Percentiles rank a stretch among this genome's conserved stretches.
These are phyloP conservation scores for Daldinia loculata DNA, from an alignment of 495 filamentous ascomycete species.

Conservation along the genomic window DNA sequence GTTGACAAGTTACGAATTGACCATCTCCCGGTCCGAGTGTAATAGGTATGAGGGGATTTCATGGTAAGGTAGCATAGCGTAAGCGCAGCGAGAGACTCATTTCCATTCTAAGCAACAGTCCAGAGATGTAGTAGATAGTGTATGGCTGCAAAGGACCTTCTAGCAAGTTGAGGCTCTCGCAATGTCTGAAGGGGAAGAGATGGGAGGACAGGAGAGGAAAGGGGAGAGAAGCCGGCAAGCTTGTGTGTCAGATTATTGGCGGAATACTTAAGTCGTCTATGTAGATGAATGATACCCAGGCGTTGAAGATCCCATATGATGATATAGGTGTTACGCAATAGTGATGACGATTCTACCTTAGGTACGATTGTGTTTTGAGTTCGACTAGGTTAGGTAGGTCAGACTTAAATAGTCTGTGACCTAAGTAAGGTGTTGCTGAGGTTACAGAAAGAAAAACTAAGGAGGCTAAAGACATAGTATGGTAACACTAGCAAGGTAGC, in stretches of 20 bases:
- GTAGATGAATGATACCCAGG: slow-evolving; percentile 51
- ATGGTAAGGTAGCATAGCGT: slow-evolving; percentile 13
- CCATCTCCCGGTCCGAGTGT: slow-evolving; percentile 5
- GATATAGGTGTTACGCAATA: slow-evolving; percentile 14
- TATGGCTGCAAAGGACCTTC: background rate
- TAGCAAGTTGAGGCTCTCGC: background rate
- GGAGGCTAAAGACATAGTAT: background rate
- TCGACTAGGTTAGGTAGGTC: background rate
- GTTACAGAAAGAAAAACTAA: background rate
- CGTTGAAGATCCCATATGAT: slow-evolving; percentile 38
- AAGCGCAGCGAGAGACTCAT: slow-evolving; percentile 18
- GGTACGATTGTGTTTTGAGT: background rate
- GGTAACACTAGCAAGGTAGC: background rate
- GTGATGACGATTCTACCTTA: slow-evolving; percentile 1
- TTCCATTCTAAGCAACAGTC: background rate
- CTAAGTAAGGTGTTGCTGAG: background rate
- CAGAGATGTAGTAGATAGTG: background rate
- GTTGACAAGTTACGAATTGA: slow-evolving; percentile 4
- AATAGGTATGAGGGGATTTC: slow-evolving; percentile 15
- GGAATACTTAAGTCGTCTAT: slow-evolving; percentile 39
- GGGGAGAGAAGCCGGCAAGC: slow-evolving; percentile 29
- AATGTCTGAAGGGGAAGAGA: background rate
- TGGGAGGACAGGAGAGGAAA: background rate
- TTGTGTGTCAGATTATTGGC: slow-evolving; percentile 43
- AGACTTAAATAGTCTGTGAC: too few species aligned